Conservation (phyloP, 208 protist species). For the Spongospora subterranea region DNA sequence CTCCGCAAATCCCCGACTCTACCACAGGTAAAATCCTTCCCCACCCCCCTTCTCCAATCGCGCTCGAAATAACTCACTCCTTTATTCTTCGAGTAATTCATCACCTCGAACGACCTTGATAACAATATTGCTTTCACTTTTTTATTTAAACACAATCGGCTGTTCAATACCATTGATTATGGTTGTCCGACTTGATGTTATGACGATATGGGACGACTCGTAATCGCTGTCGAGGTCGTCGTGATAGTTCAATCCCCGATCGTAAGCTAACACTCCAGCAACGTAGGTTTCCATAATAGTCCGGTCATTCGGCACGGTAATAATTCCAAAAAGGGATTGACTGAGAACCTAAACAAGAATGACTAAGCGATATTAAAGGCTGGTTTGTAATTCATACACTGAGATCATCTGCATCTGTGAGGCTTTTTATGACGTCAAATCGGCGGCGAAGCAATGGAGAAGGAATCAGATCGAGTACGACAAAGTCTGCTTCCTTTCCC, state of each 20-base stretch:
- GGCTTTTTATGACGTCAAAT: neutral
- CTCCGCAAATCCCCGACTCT: too few species aligned
- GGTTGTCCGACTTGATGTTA: too few species aligned
- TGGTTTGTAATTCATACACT: neutral
- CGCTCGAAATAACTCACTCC: too few species aligned
- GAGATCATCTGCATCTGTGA: neutral
- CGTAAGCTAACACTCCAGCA: neutral
- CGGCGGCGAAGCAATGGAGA: neutral
- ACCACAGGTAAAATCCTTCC: too few species aligned
- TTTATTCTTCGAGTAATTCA: too few species aligned
- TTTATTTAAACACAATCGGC: too few species aligned
- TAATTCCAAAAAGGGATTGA: neutral
- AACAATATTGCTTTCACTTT: too few species aligned
- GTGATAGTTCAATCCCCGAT: conserved; percentile 29
- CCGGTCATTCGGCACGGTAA: neutral
- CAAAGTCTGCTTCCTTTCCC: conserved; percentile 44
- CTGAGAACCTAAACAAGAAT: neutral
- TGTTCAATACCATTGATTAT: too few species aligned
- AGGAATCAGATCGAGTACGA: neutral
- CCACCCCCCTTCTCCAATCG: too few species aligned
- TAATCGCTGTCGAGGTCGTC: conserved; percentile 25
- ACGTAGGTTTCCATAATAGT: conserved; percentile 9
- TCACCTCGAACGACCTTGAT: too few species aligned
- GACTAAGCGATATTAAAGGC: neutral
- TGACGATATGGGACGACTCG: too few species aligned